A percentile compares a stretch with the other conserved stretches of the same genome.
These are phyloP conservation scores for Tulasnella sp. DNA, from an alignment of 768 basidiomycete genomes.

Conservation along the genomic window DNA sequence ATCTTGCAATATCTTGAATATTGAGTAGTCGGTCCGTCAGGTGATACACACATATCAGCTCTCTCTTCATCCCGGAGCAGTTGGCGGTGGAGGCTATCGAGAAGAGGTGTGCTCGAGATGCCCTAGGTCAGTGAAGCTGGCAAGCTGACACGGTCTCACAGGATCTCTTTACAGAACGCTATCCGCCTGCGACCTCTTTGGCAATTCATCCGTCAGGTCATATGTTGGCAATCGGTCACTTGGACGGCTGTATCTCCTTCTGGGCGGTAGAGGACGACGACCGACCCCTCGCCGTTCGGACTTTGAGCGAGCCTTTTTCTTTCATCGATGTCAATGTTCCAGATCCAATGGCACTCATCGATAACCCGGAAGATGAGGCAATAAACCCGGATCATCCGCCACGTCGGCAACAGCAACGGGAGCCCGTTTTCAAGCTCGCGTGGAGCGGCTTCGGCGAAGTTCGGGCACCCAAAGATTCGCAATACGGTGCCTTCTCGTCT, in stretches of 20 bases:
- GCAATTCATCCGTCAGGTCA: constrained; percentile 65
- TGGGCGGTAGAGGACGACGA: constrained; percentile 74
- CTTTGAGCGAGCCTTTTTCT: constrained; percentile 32
- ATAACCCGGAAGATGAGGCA: constrained; percentile 4
- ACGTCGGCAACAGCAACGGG: constrained; percentile 28
- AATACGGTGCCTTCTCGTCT: constrained; percentile 21
- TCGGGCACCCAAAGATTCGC: background rate
- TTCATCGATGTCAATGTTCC: constrained; percentile 30
- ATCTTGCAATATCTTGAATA: background rate
- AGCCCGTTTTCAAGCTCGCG: constrained; percentile 76
- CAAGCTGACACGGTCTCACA: constrained; percentile 21
- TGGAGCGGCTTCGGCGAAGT: constrained; percentile 67
- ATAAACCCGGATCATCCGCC: constrained; percentile 12
- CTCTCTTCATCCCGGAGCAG: constrained; percentile 64
- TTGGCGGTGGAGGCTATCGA: constrained; percentile 59
- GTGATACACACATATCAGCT: constrained; percentile 56
- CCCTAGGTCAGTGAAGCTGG: background rate
- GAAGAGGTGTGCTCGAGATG: constrained; percentile 35
- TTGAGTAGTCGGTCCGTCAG: constrained; percentile 34
- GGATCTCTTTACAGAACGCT: constrained; percentile 60
- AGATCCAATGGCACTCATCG: constrained; percentile 15
- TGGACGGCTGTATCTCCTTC: constrained; percentile 73
- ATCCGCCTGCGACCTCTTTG: constrained; percentile 56
- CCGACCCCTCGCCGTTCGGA: constrained; percentile 61
- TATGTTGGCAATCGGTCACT: constrained; percentile 67